phyloP scores from a whole-genome alignment of 345 rosid species.

The Cardamine resedifolia region DNA sequence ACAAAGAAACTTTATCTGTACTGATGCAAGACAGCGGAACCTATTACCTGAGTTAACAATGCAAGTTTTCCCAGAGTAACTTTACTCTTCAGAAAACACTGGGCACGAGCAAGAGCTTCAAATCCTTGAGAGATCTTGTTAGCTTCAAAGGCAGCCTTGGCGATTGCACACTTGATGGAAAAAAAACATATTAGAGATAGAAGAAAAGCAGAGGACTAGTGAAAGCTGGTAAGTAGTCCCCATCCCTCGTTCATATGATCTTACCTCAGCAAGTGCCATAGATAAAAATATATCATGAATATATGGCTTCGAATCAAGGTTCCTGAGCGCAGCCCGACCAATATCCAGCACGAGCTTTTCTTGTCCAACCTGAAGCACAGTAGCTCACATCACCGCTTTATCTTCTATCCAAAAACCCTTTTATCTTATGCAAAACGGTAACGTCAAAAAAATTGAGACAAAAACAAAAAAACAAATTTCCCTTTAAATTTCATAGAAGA shows the following conservation, averaged over 20 bases:
- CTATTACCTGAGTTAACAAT: conserved; percentile 70
- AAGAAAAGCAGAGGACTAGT: conserved; percentile 53
- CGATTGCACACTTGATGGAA: conserved; percentile 94
- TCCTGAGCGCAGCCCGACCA: conserved; percentile 77
- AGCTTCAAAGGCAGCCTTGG: conserved; percentile 80
- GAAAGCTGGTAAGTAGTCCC: conserved; percentile 38
- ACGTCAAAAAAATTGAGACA: conserved; percentile 8
- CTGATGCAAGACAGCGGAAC: conserved; percentile 9
- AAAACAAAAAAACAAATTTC: not conserved
- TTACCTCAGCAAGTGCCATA: conserved; percentile 98
- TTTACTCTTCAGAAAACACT: conserved; percentile 80
- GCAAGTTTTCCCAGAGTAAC: conserved; percentile 72
- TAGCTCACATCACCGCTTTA: conserved; percentile 31
- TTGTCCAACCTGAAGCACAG: conserved; percentile 72
- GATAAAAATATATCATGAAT: conserved; percentile 81
- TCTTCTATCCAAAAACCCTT: conserved; percentile 21
- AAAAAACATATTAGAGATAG: conserved; percentile 63
- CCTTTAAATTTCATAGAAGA: not conserved
- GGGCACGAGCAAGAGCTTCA: conserved; percentile 98
- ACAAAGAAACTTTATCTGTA: conserved; percentile 5
- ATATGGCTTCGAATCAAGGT: conserved; percentile 74
- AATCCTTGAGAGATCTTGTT: conserved; percentile 87
- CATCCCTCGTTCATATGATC: conserved; percentile 39
- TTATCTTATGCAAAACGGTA: conserved; percentile 1
- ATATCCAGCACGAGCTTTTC: conserved; percentile 75